Percentiles rank a stretch among this genome's conserved stretches.
Evolutionary conservation across 2,329 filamentous ascomycete genomes (phyloP).

Genomic region (Pyrenophora tritici-repentis): DNA sequence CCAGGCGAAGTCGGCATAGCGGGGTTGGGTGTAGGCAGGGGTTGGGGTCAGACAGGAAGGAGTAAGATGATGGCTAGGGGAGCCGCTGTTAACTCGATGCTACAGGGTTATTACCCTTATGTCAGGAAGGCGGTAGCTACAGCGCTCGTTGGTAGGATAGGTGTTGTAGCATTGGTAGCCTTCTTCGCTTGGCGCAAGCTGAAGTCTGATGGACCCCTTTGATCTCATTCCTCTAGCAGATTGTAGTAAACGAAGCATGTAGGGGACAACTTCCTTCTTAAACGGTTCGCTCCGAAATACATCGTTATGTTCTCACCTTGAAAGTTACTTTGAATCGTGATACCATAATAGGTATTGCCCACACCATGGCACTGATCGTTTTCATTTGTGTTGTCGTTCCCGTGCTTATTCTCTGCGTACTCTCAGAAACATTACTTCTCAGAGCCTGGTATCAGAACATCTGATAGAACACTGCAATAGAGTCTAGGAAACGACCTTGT

Average conservation of each 20-base stretch:
- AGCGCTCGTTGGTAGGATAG: constrained; percentile 48
- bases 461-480: no score
- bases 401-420: no score
- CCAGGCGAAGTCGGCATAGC: constrained; percentile 53
- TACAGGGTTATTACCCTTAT: constrained; percentile 60
- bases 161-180: constrained; percentile 28
- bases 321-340: no score
- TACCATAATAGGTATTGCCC: no score
- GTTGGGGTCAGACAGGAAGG: constrained; percentile 44
- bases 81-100: constrained; percentile 53
- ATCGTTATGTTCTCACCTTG: no score
- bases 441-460: no score
- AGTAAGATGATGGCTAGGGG: constrained; percentile 46
- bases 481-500: no score
- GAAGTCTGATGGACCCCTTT: neutral
- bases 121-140: constrained; percentile 54
- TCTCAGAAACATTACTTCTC: no score
- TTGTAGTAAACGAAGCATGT: neutral
- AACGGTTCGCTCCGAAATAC: no score
- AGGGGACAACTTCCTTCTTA: no score
- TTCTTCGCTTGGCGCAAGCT: constrained; percentile 30
- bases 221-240: neutral
- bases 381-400: no score
- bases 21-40: constrained; percentile 51
- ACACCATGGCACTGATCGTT: no score